Conservation (phyloP, 495 filamentous ascomycete species). For the Trichocladium uniseriatum region DNA sequence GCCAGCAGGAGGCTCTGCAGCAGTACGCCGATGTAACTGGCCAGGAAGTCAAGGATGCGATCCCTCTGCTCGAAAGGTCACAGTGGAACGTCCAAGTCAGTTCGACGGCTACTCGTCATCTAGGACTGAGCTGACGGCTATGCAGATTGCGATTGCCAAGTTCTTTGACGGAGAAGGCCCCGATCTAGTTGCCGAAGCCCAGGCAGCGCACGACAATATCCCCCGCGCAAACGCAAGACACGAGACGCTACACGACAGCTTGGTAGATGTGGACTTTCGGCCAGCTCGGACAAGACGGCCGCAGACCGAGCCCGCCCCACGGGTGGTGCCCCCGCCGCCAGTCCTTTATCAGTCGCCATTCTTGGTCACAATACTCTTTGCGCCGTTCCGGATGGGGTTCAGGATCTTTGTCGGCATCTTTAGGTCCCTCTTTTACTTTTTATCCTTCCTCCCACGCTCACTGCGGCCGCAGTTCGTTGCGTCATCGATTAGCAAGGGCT, state of each 20-base stretch:
- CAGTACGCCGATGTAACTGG: constrained; percentile 84
- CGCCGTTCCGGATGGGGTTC: constrained; percentile 73
- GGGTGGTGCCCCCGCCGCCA: constrained; percentile 67
- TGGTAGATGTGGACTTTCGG: constrained; percentile 26
- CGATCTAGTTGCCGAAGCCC: constrained; percentile 70
- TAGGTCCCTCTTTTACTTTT: constrained; percentile 66
- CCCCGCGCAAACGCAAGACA: constrained; percentile 49
- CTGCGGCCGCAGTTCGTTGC: constrained; percentile 56
- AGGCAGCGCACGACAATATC: constrained; percentile 50
- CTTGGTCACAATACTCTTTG: constrained; percentile 65
- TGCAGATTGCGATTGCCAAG: constrained; percentile 83
- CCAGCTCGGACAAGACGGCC: constrained; percentile 25
- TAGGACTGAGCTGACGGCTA: background rate
- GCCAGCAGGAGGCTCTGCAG: constrained; percentile 71
- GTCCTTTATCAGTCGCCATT: constrained; percentile 58
- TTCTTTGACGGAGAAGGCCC: constrained; percentile 95
- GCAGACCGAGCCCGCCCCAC: constrained; percentile 56
- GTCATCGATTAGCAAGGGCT: constrained; percentile 41
- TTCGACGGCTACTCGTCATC: background rate
- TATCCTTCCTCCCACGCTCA: constrained; percentile 40
- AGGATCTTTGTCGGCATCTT: constrained; percentile 57
- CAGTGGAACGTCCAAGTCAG: constrained; percentile 93
- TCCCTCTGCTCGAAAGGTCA: constrained; percentile 70
- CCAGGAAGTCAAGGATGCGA: constrained; percentile 66
- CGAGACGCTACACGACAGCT: constrained; percentile 61